Base-by-base conservation (phyloP, 805 yeast species). In the Zygosaccharomyces bailii region DNA sequence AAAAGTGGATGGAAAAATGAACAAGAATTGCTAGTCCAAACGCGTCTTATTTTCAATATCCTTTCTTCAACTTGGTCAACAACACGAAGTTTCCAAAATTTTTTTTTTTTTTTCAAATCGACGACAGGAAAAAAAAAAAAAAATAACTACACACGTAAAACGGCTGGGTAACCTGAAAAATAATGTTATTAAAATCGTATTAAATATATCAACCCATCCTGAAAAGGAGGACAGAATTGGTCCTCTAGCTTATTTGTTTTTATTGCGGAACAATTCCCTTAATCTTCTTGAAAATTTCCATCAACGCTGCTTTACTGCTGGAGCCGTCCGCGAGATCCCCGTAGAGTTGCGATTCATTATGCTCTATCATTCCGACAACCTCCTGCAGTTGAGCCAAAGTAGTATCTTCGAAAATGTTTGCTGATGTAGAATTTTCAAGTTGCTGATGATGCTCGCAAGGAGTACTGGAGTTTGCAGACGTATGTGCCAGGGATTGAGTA, bases 281-380 rank as follows among this genome's bases (percentile, higher is more conserved):
- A 10, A 54, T 43, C 30, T 40, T 49, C 30, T 31, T 46, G 40
- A 55, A 54, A 9, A 55, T 55, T 14, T 49, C 52, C 38, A 41
- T 43, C 30, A 55, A 21, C 2, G 46, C 39, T 8, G 50, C 45
- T 27, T 45, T 46, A 10, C 53, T 36, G 20, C 7, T 11, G 3
- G 44, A 42, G 5, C 54, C 51, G 29, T 52, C 53, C 11, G 43
- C 39, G 10, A 55, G 39, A 32, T 49, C 50, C 25, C 50, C 46
- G 43, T 49, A 53, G 27, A 55, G 25, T 20, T 46, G 52, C 14
- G 51, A 35, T 43, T 56, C 60, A 21, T 54, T 52, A 16, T 44
- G 42, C 24, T 54, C 55, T 9, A 54, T 49, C 25, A 52, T 14
- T 9, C 36, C 40, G 7, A 52, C 42, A 3, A 54, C 50, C 17